These are phyloP conservation scores for Phylloporus rhodoxanthus DNA, from an alignment of 768 basidiomycete genomes.

Conservation along the genomic window DNA sequence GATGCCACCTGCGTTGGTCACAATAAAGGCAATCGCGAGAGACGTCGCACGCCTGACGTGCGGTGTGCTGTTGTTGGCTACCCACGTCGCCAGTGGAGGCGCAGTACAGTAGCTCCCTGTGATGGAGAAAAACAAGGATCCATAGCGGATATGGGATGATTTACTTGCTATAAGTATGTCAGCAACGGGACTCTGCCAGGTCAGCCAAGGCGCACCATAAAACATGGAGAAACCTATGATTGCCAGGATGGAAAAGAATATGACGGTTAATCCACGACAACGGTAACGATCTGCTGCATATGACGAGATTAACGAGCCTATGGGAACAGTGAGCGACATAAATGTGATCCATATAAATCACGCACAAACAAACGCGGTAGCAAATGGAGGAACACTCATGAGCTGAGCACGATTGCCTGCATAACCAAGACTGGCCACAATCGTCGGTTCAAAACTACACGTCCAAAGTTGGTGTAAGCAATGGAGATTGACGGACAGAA, in stretches of 20 bases:
- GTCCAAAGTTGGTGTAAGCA: conserved; percentile 28
- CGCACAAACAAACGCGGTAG: conserved; percentile 44
- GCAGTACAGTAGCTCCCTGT: conserved; percentile 49
- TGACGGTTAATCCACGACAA: conserved; percentile 43
- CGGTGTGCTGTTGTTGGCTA: conserved; percentile 56
- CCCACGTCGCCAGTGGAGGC: conserved; percentile 53
- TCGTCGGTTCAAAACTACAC: conserved; percentile 63
- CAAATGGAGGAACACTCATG: conserved; percentile 57
- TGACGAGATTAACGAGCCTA: conserved; percentile 38
- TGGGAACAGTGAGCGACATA: neutral
- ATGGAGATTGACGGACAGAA: conserved; percentile 19
- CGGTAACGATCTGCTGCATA: conserved; percentile 49
- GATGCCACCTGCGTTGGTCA: conserved; percentile 56
- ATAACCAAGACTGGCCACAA: conserved; percentile 59
- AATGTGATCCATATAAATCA: neutral
- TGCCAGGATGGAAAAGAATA: conserved; percentile 40
- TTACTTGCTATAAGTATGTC: conserved; percentile 12
- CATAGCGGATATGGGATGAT: conserved; percentile 43
- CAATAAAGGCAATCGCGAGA: conserved; percentile 51
- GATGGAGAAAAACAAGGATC: conserved; percentile 51
- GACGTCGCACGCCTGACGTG: conserved; percentile 52
- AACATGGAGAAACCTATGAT: conserved; percentile 53
- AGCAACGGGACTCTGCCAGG: neutral
- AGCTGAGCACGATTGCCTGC: conserved; percentile 50
- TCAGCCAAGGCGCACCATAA: conserved; percentile 34